These are phyloP conservation scores for Lophium mytilinum DNA, from an alignment of 495 filamentous ascomycete species.

Conservation along the genomic window DNA sequence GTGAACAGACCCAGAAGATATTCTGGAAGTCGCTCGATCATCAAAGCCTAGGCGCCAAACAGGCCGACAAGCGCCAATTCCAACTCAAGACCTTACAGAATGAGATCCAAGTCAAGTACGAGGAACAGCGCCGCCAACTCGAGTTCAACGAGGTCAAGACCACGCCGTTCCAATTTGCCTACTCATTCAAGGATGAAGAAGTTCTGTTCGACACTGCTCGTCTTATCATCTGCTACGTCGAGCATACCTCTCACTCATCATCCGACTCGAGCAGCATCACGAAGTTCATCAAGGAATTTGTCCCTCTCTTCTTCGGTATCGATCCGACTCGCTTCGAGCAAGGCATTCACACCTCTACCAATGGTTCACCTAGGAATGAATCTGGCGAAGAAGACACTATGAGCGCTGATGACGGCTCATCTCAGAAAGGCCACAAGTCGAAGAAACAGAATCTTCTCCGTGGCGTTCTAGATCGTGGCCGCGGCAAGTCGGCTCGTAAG, in stretches of 20 bases:
- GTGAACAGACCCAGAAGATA: slow-evolving; percentile 79
- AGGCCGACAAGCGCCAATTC: slow-evolving; percentile 80
- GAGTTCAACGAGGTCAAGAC: slow-evolving; percentile 50
- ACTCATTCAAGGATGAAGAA: slow-evolving; percentile 63
- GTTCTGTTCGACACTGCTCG: slow-evolving; percentile 76
- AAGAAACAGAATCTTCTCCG: slow-evolving; percentile 78
- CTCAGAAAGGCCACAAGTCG: slow-evolving; percentile 50
- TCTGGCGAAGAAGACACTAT: slow-evolving; percentile 54
- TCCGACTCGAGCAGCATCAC: slow-evolving; percentile 70
- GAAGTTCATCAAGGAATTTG: slow-evolving; percentile 74
- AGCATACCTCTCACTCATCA: slow-evolving; percentile 51
- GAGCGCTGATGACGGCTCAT: slow-evolving; percentile 42
- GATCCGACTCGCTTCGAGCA: slow-evolving; percentile 66
- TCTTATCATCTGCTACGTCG: slow-evolving; percentile 67
- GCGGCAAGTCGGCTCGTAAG: slow-evolving; percentile 49
- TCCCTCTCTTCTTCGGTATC: slow-evolving; percentile 82
- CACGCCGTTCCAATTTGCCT: slow-evolving; percentile 63
- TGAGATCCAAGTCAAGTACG: slow-evolving; percentile 77
- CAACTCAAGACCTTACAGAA: slow-evolving; percentile 76
- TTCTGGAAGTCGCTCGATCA: slow-evolving; percentile 96
- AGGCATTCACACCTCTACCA: slow-evolving; percentile 63
- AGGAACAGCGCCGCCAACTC: slow-evolving; percentile 66
- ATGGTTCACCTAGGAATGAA: slow-evolving; percentile 54
- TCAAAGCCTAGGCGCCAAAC: slow-evolving; percentile 78
- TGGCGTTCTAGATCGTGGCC: slow-evolving; percentile 70